Base-by-base conservation (phyloP, 345 rosid genomes). In the Gynandropsis gynandra region DNA sequence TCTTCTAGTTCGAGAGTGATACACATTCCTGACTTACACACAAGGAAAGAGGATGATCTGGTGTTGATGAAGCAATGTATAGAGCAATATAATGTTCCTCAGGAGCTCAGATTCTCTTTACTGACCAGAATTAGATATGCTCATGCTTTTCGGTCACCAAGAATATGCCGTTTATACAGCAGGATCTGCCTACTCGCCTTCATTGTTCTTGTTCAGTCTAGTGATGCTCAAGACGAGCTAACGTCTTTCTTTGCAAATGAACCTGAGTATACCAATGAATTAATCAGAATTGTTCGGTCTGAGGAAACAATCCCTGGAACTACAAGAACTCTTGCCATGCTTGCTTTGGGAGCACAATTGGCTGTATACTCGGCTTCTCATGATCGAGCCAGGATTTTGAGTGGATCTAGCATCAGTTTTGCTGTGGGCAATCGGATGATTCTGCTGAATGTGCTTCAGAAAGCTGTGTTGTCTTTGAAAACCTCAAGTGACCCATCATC, bases 351-450 rank as follows among this genome's bases (percentile, higher is more conserved):
- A 54, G 96, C 95, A 29, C 98, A 90, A 48, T 69, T 90, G 58
- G 98, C 96, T 72, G 92, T 92, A 56, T 87, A 87, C 69, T 79
- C 93, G 18, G 86, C 92, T 37, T 87, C 98, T 58, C 95, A 82
- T 79, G 98, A 87, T 44, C 79, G 98, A 40, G 95, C 98, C 19
- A 76, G 96, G 17, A 80, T 90, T 56, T 68, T 90, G 65, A 90
- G 96, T 49, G 96, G 97, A 61, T 80, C 97, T 48, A 86, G 83
- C 67, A 81, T 84, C 63, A 90, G 89, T 73, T 90, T 90, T 71
- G 85, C 96, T 42, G 89, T 78, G 27, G 87, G 92, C 11, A 84
- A 87, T 73, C 80, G 92, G 37, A 83, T 81, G 77, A 82, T 87
- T 74, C 92, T 90, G 40, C 78, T 90, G 18, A 90, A 84, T 67